A percentile compares a stretch with the other conserved stretches of the same genome.
phyloP scores from a whole-genome alignment of 805 yeast genomes.

The Yarrowia sp. region DNA sequence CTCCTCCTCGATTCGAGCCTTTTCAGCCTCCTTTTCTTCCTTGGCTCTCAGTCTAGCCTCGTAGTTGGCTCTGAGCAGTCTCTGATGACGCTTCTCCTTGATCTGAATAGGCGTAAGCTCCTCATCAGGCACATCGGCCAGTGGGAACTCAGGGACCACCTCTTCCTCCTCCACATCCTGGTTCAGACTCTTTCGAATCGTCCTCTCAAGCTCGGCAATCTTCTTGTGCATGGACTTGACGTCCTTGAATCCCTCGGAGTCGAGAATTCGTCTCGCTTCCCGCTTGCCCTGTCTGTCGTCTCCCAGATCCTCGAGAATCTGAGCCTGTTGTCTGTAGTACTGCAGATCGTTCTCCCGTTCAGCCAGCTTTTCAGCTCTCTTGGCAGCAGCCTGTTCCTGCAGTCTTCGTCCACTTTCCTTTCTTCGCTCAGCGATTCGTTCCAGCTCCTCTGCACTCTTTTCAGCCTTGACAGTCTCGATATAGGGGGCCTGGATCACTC shows the following conservation, averaged over 20 bases:
- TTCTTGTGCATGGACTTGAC: slow-evolving; percentile 74
- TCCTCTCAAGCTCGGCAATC: slow-evolving; percentile 65
- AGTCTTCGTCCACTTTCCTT: slow-evolving; percentile 84
- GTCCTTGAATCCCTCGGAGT: slow-evolving; percentile 79
- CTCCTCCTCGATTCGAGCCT: slow-evolving; percentile 63
- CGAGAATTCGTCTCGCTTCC: slow-evolving; percentile 62
- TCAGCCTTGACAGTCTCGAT: slow-evolving; percentile 64
- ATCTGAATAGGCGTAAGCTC: slow-evolving; percentile 79
- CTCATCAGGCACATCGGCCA: slow-evolving; percentile 84
- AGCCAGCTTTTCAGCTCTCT: slow-evolving; percentile 76
- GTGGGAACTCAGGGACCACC: slow-evolving; percentile 66
- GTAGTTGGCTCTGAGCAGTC: slow-evolving; percentile 79
- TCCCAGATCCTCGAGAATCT: slow-evolving; percentile 59
- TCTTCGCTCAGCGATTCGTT: slow-evolving; percentile 76
- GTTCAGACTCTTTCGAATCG: slow-evolving; percentile 70
- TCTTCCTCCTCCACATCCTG: slow-evolving; percentile 66
- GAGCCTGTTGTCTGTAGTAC: slow-evolving; percentile 60
- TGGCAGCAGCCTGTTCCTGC: slow-evolving; percentile 91
- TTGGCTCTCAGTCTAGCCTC: slow-evolving; percentile 88
- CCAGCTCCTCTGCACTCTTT: slow-evolving; percentile 84
- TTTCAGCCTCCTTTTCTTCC: slow-evolving; percentile 75
- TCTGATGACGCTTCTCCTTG: slow-evolving; percentile 86
- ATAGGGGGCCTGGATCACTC: slow-evolving; percentile 83
- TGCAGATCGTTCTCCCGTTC: slow-evolving; percentile 82
- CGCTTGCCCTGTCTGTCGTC: slow-evolving; percentile 54